Evolutionary conservation across 2,329 filamentous ascomycete species (phyloP), one percentile per base, ranked within the genome.

Genomic region (Hirsutella rhossiliensis): DNA sequence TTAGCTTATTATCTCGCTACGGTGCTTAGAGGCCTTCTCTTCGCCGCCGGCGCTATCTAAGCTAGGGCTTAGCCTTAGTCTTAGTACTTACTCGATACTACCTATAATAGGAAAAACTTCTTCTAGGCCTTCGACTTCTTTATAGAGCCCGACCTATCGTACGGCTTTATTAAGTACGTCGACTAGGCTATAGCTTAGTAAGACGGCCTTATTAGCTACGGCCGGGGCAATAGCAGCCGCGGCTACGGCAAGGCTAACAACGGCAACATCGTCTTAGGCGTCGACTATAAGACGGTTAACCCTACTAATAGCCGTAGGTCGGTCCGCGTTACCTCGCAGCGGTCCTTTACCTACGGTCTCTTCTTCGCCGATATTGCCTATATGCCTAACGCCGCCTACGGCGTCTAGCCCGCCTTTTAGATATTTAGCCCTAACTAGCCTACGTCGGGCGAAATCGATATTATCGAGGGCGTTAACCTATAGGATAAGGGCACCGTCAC

Each of bases 321-420:
- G 20, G 78, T 87, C 29, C 80, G 87, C 17, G 63, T 94, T 12
- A 67, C 73, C 30, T 84, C 82, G 54, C 79, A 75, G 48, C 75
- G 78, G 51, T 62, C 71, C 17, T 90, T 83, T 63, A 80, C 71
- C 36, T 71, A 76, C 49, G 84, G 82, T 12, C 73, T 90, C 43
- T 77, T 89, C 59, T 68, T 89, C 38, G 69, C 82, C 44, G 85
- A 90, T 56, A 75, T 88, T 46, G 71, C 68, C 11, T 84, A 89
- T 59, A 87, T 88, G 78, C 85, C 85, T n/a, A 72, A 72, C 18
- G 76, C 76, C 37, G 66, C 70, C 47, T 88, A 84, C 55, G 84
- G 84, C 30, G 73, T 78, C 13, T 90, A 85, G 85, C 84, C 84
- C 1, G 84, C 84, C 13, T 83, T 82, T 60, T 84, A 75, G 75